Percentiles rank a stretch among this genome's conserved stretches.
phyloP scores from a whole-genome alignment of 768 basidiomycete genomes.

The Lentinula raphanica region DNA sequence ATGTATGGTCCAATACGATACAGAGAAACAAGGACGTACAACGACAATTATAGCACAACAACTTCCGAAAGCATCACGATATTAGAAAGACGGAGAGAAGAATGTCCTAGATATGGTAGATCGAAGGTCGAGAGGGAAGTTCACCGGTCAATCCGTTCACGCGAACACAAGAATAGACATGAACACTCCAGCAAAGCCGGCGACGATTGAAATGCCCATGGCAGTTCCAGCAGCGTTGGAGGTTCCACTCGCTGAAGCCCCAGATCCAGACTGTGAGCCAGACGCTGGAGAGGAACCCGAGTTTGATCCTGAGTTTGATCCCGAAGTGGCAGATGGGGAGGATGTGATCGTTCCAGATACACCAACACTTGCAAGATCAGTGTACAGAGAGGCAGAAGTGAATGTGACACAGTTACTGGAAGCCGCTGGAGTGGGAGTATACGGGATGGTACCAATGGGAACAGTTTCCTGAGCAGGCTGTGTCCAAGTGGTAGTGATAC shows the following conservation, averaged over 20 bases:
- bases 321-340: background rate
- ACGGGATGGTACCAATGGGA: constrained; percentile 19
- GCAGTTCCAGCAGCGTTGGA: constrained; percentile 1
- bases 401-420: constrained; percentile 17
- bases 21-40: background rate
- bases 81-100: background rate
- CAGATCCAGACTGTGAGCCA: background rate
- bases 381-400: constrained; percentile 12
- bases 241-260: background rate
- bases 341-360: background rate
- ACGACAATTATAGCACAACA: background rate
- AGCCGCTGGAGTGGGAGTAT: constrained; percentile 19
- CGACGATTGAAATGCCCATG: background rate
- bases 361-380: constrained; percentile 9
- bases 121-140: background rate
- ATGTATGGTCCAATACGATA: background rate
- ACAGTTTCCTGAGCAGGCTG: constrained; percentile 20
- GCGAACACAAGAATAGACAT: background rate
- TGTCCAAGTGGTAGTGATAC: constrained; percentile 14
- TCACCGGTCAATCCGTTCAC: background rate
- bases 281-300: background rate
- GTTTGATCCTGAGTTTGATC: background rate
- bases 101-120: background rate
- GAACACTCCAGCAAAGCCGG: constrained; percentile 1
- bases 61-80: background rate